Evolutionary conservation across 106 monocot genomes (phyloP).

Genomic region (Amphibolis antarctica): DNA sequence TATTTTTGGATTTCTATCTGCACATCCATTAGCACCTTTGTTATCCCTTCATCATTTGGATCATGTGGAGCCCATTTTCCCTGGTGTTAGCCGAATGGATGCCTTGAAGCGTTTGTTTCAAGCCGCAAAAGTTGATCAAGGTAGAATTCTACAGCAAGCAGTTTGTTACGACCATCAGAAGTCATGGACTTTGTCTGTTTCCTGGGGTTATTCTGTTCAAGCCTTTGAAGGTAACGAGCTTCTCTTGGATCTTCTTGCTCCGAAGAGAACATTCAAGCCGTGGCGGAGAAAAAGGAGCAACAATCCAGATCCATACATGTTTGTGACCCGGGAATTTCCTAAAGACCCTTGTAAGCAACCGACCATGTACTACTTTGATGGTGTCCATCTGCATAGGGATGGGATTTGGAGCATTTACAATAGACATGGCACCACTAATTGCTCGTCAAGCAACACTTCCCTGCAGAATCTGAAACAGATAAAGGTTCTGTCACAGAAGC

Average conservation of each 20-base stretch:
- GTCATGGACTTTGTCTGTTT: slow-evolving; percentile 41
- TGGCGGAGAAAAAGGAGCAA: slow-evolving; percentile 40
- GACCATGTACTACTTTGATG: slow-evolving; percentile 49
- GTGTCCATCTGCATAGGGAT: slow-evolving; percentile 7
- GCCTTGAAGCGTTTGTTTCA: slow-evolving; percentile 41
- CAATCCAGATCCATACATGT: slow-evolving; percentile 38
- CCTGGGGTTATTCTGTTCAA: slow-evolving; percentile 76
- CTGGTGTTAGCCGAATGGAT: slow-evolving; percentile 31
- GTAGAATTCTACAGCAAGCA: slow-evolving; percentile 53
- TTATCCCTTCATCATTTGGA: slow-evolving; percentile 85
- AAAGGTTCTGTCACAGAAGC: slow-evolving; percentile 34
- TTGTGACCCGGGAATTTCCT: slow-evolving; percentile 44
- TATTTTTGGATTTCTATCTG: slow-evolving; percentile 46
- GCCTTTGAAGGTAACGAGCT: slow-evolving; percentile 52
- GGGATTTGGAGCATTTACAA: slow-evolving; percentile 40
- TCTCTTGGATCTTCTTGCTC: slow-evolving; percentile 50
- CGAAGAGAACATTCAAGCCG: slow-evolving; percentile 48
- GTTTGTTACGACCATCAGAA: slow-evolving; percentile 53
- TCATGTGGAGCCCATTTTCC: slow-evolving; percentile 50
- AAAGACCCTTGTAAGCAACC: slow-evolving; percentile 63
- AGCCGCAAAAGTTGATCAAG: slow-evolving; percentile 41
- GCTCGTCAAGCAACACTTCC: slow-evolving; percentile 15
- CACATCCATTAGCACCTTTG: slow-evolving; percentile 65
- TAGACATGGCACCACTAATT: slow-evolving; percentile 24
- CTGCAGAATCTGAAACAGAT: slow-evolving; percentile 27